A percentile compares a stretch with the other conserved stretches of the same genome.
Evolutionary conservation across 192 early-diverging fungal species (phyloP).

Genomic region (Coemansia brasiliensis): DNA sequence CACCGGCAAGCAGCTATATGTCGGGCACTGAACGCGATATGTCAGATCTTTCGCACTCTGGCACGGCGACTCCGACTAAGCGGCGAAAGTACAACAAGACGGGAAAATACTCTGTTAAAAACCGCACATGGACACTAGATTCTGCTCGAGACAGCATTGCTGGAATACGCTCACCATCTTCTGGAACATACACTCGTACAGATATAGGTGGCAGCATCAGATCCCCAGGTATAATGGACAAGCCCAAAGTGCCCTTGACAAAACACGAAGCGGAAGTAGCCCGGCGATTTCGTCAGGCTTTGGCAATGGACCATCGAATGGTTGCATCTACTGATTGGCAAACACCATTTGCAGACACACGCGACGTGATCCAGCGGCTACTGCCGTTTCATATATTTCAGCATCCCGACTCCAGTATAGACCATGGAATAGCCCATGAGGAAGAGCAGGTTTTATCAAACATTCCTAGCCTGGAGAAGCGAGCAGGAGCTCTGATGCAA

Average conservation of each 20-base stretch:
- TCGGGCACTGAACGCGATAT: slow-evolving; percentile 30
- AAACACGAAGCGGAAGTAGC: slow-evolving; percentile 35
- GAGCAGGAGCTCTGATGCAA: slow-evolving; percentile 9
- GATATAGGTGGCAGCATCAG: too few species aligned
- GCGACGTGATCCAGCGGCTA: slow-evolving; percentile 65
- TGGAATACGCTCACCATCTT: too few species aligned
- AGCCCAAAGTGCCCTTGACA: background rate
- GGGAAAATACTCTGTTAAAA: slow-evolving; percentile 36
- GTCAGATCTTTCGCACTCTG: slow-evolving; percentile 9
- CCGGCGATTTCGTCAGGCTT: slow-evolving; percentile 49
- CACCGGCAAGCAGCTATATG: slow-evolving; percentile 22
- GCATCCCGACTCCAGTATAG: slow-evolving; percentile 54
- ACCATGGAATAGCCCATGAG: slow-evolving; percentile 14
- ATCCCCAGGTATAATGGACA: too few species aligned
- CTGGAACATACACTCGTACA: too few species aligned
- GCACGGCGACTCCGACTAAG: slow-evolving; percentile 16
- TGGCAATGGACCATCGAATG: slow-evolving; percentile 58
- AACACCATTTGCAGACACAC: slow-evolving; percentile 62
- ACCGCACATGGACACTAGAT: background rate
- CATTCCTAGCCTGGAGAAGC: background rate
- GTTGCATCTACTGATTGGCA: slow-evolving; percentile 54
- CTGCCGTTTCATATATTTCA: slow-evolving; percentile 77
- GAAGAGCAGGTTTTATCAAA: slow-evolving; percentile 10
- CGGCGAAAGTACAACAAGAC: slow-evolving; percentile 47
- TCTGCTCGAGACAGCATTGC: background rate